These are phyloP conservation scores for Pulveroboletus sp. DNA, from an alignment of 768 basidiomycete genomes.

Conservation along the genomic window DNA sequence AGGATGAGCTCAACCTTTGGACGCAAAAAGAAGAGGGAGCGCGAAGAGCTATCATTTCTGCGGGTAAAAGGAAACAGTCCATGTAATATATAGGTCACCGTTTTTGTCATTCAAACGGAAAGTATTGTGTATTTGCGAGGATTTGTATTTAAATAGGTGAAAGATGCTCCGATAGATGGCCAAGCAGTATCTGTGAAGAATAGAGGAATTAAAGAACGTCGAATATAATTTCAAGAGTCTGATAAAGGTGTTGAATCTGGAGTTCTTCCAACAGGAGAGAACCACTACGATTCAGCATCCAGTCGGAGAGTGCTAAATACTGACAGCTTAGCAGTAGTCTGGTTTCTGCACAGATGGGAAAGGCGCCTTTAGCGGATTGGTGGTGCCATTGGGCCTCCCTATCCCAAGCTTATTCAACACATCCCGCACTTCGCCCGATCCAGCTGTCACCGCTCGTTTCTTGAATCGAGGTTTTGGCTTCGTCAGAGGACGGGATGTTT, in stretches of 20 bases:
- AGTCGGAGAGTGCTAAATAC: background rate
- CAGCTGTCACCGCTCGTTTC: slow-evolving; percentile 44
- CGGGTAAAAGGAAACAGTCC: slow-evolving; percentile 28
- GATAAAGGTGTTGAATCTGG: slow-evolving; percentile 12
- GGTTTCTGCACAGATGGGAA: slow-evolving; percentile 53
- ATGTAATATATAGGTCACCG: slow-evolving; percentile 17
- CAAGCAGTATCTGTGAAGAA: slow-evolving; percentile 1
- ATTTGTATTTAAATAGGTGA: slow-evolving; percentile 20
- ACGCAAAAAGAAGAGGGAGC: slow-evolving; percentile 81
- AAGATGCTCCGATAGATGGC: slow-evolving; percentile 11
- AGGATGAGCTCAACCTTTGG: slow-evolving; percentile 85
- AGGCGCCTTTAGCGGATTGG: slow-evolving; percentile 63
- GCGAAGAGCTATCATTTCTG: slow-evolving; percentile 48
- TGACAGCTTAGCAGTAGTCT: slow-evolving; percentile 35
- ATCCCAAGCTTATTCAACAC: slow-evolving; percentile 81
- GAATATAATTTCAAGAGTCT: slow-evolving; percentile 11
- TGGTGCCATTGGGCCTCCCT: slow-evolving; percentile 59
- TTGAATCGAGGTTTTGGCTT: slow-evolving; percentile 56
- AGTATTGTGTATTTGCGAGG: slow-evolving; percentile 14
- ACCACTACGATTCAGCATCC: slow-evolving; percentile 6
- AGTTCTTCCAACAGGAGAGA: slow-evolving; percentile 5
- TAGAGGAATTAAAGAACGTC: slow-evolving; percentile 8
- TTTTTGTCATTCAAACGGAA: slow-evolving; percentile 8
- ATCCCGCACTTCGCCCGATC: slow-evolving; percentile 71
- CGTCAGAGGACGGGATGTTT: slow-evolving; percentile 39